phyloP scores from a whole-genome alignment of 345 rosid species.

The Eucalyptus marginata region DNA sequence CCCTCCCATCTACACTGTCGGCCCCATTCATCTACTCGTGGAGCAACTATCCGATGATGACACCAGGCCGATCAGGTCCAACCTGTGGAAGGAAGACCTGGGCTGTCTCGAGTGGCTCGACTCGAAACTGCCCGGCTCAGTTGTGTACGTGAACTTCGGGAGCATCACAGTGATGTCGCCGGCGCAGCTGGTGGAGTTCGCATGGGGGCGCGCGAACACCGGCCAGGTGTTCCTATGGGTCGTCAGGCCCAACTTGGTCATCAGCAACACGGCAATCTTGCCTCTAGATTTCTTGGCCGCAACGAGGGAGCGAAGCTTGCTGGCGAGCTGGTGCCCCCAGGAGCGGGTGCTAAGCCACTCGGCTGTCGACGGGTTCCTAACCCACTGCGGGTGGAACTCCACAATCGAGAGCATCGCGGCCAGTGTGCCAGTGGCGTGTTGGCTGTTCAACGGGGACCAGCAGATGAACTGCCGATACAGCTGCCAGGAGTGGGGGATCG shows the following conservation, averaged over 20 bases:
- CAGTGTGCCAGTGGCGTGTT: not conserved
- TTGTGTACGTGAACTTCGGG: not conserved
- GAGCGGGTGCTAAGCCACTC: not conserved
- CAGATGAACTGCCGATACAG: not conserved
- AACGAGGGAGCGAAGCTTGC: not conserved
- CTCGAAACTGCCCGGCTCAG: not conserved
- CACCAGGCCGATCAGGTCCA: not conserved
- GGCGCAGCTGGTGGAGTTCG: not conserved
- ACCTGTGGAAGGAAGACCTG: not conserved
- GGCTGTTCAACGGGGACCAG: not conserved
- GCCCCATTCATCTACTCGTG: not conserved
- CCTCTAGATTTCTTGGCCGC: not conserved
- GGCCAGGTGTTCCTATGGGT: not conserved
- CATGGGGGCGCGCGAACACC: not conserved
- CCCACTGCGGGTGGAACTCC: not conserved
- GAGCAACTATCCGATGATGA: not conserved
- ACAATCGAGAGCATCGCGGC: not conserved
- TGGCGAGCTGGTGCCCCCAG: not conserved
- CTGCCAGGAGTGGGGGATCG: not conserved
- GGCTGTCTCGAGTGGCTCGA: not conserved
- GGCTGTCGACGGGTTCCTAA: not conserved
- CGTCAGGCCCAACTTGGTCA: not conserved
- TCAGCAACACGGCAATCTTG: not conserved
- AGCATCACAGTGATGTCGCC: not conserved
- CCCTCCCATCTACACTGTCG: slow-evolving; percentile 5